Base-by-base conservation (phyloP, 2,329 filamentous ascomycete species). In the Ilyonectria destructans region DNA sequence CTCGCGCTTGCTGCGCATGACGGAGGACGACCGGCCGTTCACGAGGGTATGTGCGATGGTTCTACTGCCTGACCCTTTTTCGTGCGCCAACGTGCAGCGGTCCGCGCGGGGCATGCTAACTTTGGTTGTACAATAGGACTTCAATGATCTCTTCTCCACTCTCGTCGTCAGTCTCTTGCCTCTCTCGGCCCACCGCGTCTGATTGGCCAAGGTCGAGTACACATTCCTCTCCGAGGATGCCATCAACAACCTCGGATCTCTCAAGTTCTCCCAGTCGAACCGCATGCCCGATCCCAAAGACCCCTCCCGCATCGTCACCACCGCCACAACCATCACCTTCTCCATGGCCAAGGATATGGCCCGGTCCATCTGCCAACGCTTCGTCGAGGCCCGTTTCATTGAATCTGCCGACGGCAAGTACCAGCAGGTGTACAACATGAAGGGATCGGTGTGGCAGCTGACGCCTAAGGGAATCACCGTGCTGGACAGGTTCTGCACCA, bases 331-430 rank as follows among this genome's bases (percentile, higher is more conserved):
- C 0, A 99, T 96, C 0, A 99, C 96, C 1, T 98, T 98, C 80
- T 98, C 96, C 67, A 99, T 99, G 96, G 96, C 96, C 52, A 97
- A 96, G 82, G 96, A 98, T 79, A 98, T 99, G 96, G 96, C 96
- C 48, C 90, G 95, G 64, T 96, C 94, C 6, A 96, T 98, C 69
- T 98, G 96, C 81, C 93, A 97, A 80, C 91, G 95, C 40, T 98
- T 98, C 77, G 88, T 97, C 67, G 96, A 98, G 77, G 96, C 96
- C 60, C 90, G 96, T 61, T 97, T 98, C 81, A 95, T 98, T 64
- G 96, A 98, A 82, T 94, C 95, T 6, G 93, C 95, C 19, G 96
- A 98, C 79, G 94, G 94, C 73, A 97, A 95, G 82, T 88, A 92
- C 58, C 91, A 91, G 75, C 86, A 90, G 72, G 85, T 93, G 52